A percentile compares a stretch with the other conserved stretches of the same genome.
Conservation (phyloP, 2,329 filamentous ascomycete genomes). For the Nigrospora sphaerica region DNA sequence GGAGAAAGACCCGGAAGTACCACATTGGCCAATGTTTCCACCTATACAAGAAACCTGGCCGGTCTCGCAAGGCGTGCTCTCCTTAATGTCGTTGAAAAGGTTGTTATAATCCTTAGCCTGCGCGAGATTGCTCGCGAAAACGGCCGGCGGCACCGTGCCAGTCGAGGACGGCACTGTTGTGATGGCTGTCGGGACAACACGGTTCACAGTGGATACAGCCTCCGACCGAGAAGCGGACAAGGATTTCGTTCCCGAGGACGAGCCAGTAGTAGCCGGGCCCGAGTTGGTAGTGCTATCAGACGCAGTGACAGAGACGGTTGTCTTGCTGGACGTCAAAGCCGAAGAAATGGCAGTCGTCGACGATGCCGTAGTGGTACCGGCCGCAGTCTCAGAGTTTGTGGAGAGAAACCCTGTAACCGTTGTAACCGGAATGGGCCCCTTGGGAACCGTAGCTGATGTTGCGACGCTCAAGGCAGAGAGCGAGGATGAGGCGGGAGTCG, state of each 20-base stretch:
- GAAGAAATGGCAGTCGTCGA: not conserved
- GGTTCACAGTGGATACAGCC: slow-evolving; percentile 27
- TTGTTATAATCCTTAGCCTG: slow-evolving; percentile 38
- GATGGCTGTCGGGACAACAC: slow-evolving; percentile 33
- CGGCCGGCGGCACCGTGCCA: slow-evolving; percentile 30
- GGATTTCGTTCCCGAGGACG: slow-evolving; percentile 88
- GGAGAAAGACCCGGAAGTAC: slow-evolving; percentile 29
- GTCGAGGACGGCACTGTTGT: slow-evolving; percentile 26
- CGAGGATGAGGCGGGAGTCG: no score
- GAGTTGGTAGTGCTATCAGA: not conserved
- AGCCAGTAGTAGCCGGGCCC: not conserved
- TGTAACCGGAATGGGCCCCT: not conserved
- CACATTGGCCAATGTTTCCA: slow-evolving; percentile 41
- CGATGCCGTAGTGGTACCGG: not conserved
- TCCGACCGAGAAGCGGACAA: slow-evolving; percentile 38
- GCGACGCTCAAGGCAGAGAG: no score
- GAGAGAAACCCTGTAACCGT: not conserved
- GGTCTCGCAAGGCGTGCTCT: slow-evolving; percentile 36
- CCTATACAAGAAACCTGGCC: slow-evolving; percentile 46
- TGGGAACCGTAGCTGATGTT: no score
- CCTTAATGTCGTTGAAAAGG: slow-evolving; percentile 35
- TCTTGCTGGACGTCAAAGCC: not conserved
- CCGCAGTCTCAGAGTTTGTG: not conserved
- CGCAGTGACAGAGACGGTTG: not conserved
- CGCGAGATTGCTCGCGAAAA: slow-evolving; percentile 37